phyloP scores from a whole-genome alignment of 2,329 filamentous ascomycete genomes.

The Tolypocladium pustulatum region DNA sequence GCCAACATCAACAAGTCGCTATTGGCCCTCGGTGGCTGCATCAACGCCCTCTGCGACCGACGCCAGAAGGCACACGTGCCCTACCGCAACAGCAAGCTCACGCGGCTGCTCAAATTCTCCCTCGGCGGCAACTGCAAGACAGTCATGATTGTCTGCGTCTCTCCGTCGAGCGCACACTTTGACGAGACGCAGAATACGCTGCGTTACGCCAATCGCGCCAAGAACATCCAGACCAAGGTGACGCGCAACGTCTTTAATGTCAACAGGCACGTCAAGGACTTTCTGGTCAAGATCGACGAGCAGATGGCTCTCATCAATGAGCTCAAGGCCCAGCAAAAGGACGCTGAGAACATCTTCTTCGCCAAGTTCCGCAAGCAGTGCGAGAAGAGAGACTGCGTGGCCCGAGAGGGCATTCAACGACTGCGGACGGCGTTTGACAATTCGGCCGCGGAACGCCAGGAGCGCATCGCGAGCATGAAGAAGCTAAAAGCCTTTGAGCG shows the following conservation, averaged over 20 bases:
- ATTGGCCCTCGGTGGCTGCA: constrained; percentile 88
- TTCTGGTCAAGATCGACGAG: constrained; percentile 97
- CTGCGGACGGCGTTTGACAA: constrained; percentile 80
- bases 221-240: constrained; percentile 99
- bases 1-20: constrained; percentile 99
- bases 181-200: constrained; percentile 98
- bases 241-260: constrained; percentile 99
- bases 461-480: constrained; percentile 71
- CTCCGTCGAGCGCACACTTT: constrained; percentile 90
- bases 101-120: constrained; percentile 89
- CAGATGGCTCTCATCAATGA: constrained; percentile 97
- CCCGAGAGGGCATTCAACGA: constrained; percentile 68
- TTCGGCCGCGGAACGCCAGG: constrained; percentile 63
- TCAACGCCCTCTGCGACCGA: constrained; percentile 93
- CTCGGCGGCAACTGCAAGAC: constrained; percentile 97
- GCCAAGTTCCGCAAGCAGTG: constrained; percentile 84
- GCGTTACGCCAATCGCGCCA: constrained; percentile 92
- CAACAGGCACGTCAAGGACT: constrained; percentile 97
- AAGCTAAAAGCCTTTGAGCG: constrained; percentile 74
- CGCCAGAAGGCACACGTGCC: constrained; percentile 89
- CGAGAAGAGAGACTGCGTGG: constrained; percentile 68
- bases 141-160: constrained; percentile 99
- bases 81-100: constrained; percentile 96
- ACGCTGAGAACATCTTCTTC: constrained; percentile 72
- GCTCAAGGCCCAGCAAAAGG: constrained; percentile 83